These are phyloP conservation scores for Thecaphora thlaspeos DNA, from an alignment of 1,284 basidiomycete genomes.

Conservation along the genomic window DNA sequence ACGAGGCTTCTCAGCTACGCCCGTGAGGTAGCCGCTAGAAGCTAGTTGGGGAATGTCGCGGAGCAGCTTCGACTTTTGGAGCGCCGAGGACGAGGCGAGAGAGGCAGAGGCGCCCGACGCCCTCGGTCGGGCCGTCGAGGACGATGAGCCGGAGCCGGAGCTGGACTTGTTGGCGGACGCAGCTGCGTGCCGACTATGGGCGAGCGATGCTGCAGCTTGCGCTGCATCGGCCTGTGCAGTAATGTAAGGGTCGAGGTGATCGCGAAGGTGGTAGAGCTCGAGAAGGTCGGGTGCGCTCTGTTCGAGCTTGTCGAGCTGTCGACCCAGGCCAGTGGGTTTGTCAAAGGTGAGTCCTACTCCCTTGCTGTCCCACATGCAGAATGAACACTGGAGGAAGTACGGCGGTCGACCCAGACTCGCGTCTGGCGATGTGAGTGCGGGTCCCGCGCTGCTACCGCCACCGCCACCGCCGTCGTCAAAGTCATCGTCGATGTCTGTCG, in stretches of 20 bases:
- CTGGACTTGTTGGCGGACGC: background rate
- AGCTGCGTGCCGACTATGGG: too few species aligned
- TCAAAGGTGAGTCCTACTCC: constrained; percentile 88
- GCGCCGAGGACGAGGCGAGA: constrained; percentile 19
- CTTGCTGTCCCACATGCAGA: constrained; percentile 92
- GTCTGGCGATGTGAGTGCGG: constrained; percentile 39
- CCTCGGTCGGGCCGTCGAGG: background rate
- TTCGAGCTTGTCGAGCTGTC: constrained; percentile 31
- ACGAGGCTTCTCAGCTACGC: background rate
- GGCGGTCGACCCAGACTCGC: constrained; percentile 72
- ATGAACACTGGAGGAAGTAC: constrained; percentile 85
- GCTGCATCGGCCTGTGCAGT: constrained; percentile 27
- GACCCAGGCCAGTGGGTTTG: constrained; percentile 84
- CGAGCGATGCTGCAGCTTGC: constrained; percentile 14
- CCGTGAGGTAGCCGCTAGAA: constrained; percentile 6
- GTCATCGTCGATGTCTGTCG: constrained; percentile 69
- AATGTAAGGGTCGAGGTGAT: constrained; percentile 41
- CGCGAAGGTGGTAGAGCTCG: constrained; percentile 40
- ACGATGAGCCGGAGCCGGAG: constrained; percentile 15
- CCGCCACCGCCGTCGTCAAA: background rate
- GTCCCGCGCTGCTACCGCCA: constrained; percentile 3
- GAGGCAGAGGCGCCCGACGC: constrained; percentile 1
- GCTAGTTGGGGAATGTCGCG: constrained; percentile 35
- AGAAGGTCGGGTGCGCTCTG: constrained; percentile 30
- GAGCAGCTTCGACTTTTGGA: constrained; percentile 32